Evolutionary conservation across 2,329 filamentous ascomycete genomes (phyloP), one percentile per base, ranked within the genome.

Genomic region (Hymenoscyphus repandus): DNA sequence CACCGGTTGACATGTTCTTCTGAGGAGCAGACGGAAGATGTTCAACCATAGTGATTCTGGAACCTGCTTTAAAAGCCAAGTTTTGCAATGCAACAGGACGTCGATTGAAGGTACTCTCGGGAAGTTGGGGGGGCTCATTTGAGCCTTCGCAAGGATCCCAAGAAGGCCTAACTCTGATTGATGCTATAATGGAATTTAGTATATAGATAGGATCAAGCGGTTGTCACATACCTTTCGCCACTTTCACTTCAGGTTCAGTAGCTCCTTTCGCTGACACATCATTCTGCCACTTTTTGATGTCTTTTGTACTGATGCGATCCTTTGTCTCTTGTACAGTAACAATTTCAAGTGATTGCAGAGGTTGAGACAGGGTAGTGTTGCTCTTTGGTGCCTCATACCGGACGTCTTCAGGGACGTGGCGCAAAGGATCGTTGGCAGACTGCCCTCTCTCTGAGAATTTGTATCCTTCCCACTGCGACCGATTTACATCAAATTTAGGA

Each of bases 391-490:
- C 33, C 18, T 13, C 32, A 13, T n/a, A 15, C n/a, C 11, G 15
- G 20, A 15, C 5, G n/a, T 39, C 6, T 31, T 47, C 12, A 5
- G 36, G 20, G 9, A 48, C 32, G 13, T 53, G 39, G 18, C 41
- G 42, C 20, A 46, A 42, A 5, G 55, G 57, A 45, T 59, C 47
- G 15, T 58, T 44, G 7, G 13, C 30, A 13, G 36, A 1, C 12
- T 42, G 18, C 20, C 56, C 61, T 22, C 51, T 57, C 33, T 36
- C 11, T 32, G 40, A 34, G 30, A 55, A 62, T 3, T 12, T 51
- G 43, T 58, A 63, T 1, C 48, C 41, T 2, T 22, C 33, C 48
- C 55, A 58, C 12, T 40, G 27, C 20, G 5, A 27, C 22, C 17
- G 42, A 39, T 18, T 44, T n/a, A 10, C 18, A 20, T 15, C 17